These are phyloP conservation scores for Pterulicium gracile DNA, from an alignment of 1,284 basidiomycete genomes.

Conservation along the genomic window DNA sequence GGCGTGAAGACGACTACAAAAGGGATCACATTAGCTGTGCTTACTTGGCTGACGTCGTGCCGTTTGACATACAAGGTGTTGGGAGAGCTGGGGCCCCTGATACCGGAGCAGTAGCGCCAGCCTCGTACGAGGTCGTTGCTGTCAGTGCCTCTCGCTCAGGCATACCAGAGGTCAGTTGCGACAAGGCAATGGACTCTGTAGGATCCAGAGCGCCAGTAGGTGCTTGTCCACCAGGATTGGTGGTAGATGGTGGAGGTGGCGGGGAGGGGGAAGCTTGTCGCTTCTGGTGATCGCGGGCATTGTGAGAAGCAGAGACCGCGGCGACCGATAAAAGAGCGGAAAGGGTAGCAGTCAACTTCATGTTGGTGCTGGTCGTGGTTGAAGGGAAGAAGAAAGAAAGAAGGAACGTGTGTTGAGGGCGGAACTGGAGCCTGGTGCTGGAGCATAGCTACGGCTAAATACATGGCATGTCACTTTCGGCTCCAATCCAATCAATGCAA, in stretches of 20 bases:
- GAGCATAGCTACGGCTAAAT: no score
- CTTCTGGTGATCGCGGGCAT: constrained; percentile 17
- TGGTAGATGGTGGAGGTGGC: constrained; percentile 16
- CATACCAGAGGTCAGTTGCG: constrained; percentile 60
- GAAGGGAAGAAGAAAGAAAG: constrained; percentile 13
- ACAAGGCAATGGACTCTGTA: constrained; percentile 32
- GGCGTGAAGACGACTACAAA: constrained; percentile 36
- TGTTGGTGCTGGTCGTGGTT: no score
- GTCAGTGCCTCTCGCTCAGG: constrained; percentile 40
- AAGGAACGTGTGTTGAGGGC: constrained; percentile 10
- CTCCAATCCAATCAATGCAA: no score
- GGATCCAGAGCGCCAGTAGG: constrained; percentile 7
- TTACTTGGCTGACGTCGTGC: no score
- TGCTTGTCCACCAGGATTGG: constrained; percentile 17
- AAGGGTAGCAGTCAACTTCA: constrained; percentile 31
- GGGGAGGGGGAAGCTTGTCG: constrained; percentile 17
- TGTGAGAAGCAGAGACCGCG: constrained; percentile 23
- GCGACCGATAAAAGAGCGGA: constrained; percentile 32
- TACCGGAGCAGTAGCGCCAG: constrained; percentile 51
- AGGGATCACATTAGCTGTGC: not conserved
- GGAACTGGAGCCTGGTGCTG: not conserved
- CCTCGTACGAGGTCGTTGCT: constrained; percentile 38
- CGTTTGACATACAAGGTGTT: constrained; percentile 41
- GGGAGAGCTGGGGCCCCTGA: constrained; percentile 58
- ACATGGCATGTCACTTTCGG: no score